Conservation (phyloP, 1,139 yeast genomes). For the Schwanniomyces etchellsii region DNA sequence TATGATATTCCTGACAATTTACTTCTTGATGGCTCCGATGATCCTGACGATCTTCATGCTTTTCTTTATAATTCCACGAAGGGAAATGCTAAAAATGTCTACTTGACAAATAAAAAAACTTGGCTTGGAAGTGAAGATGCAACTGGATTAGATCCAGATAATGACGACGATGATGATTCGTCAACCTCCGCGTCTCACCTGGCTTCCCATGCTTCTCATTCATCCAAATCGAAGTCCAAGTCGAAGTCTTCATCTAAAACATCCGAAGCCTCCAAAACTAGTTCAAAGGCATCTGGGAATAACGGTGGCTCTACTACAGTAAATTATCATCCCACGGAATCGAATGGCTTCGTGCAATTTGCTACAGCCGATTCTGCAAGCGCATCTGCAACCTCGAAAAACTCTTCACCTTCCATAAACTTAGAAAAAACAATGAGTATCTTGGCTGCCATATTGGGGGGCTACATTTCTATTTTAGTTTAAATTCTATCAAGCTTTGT, state of each 20-base stretch:
- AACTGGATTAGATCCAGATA: slow-evolving; percentile 59
- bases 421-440: slow-evolving; percentile 2
- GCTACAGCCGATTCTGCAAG: slow-evolving; percentile 3
- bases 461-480: slow-evolving; percentile 1
- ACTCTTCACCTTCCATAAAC: slow-evolving; percentile 1
- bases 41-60: slow-evolving; percentile 33
- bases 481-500: not conserved
- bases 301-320: slow-evolving; percentile 2
- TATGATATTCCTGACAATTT: slow-evolving; percentile 54
- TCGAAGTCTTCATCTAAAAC: slow-evolving; percentile 2
- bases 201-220: slow-evolving; percentile 4
- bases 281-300: not conserved
- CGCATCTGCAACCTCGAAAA: slow-evolving; percentile 1
- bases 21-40: slow-evolving; percentile 29
- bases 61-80: slow-evolving; percentile 52
- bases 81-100: slow-evolving; percentile 40
- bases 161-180: slow-evolving; percentile 12
- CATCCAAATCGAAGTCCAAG: slow-evolving; percentile 6
- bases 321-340: slow-evolving; percentile 3
- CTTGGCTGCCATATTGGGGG: slow-evolving; percentile 1
- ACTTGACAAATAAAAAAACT: slow-evolving; percentile 55
- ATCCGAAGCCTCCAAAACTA: not conserved
- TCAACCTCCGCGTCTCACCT: slow-evolving; percentile 8
- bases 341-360: slow-evolving; percentile 6
- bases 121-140: slow-evolving; percentile 56